Conservation (phyloP, 129 eudicot genomes). For the Solidago caesia region DNA sequence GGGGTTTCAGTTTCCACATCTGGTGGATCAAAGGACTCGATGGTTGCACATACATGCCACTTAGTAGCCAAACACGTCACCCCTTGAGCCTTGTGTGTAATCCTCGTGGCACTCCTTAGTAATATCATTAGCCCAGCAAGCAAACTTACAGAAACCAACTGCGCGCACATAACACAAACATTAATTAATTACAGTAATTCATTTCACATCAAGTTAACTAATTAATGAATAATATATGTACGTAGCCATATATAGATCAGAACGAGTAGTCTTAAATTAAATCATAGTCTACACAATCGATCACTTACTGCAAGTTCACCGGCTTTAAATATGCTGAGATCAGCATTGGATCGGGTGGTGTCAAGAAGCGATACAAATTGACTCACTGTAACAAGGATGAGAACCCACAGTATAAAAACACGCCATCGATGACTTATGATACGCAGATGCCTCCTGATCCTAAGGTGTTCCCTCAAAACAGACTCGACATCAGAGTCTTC, state of each 20-base stretch:
- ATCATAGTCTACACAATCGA: neutral
- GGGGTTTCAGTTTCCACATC: slow-evolving; percentile 59
- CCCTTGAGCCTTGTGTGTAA: slow-evolving; percentile 86
- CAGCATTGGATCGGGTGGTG: slow-evolving; percentile 69
- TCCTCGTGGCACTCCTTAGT: slow-evolving; percentile 81
- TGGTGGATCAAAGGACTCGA: slow-evolving; percentile 62
- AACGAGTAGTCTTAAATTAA: neutral
- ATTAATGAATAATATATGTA: neutral
- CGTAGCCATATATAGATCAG: too few species aligned
- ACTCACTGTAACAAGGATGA: slow-evolving; percentile 71
- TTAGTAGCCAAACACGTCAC: slow-evolving; percentile 85
- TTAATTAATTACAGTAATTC: neutral
- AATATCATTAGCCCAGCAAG: slow-evolving; percentile 85
- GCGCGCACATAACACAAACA: slow-evolving; percentile 6
- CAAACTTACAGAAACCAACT: slow-evolving; percentile 90
- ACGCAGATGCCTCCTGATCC: slow-evolving; percentile 80
- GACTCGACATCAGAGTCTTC: slow-evolving; percentile 66
- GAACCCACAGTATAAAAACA: slow-evolving; percentile 60
- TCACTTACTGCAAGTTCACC: slow-evolving; percentile 91
- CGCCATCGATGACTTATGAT: slow-evolving; percentile 91
- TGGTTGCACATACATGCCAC: slow-evolving; percentile 95
- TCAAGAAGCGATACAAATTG: slow-evolving; percentile 68
- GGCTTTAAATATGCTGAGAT: slow-evolving; percentile 56
- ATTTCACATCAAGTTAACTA: neutral
- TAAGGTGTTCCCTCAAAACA: slow-evolving; percentile 73